Evolutionary conservation across 352 stramenopile species (phyloP).

Genomic region (Globisporangium perplexum): DNA sequence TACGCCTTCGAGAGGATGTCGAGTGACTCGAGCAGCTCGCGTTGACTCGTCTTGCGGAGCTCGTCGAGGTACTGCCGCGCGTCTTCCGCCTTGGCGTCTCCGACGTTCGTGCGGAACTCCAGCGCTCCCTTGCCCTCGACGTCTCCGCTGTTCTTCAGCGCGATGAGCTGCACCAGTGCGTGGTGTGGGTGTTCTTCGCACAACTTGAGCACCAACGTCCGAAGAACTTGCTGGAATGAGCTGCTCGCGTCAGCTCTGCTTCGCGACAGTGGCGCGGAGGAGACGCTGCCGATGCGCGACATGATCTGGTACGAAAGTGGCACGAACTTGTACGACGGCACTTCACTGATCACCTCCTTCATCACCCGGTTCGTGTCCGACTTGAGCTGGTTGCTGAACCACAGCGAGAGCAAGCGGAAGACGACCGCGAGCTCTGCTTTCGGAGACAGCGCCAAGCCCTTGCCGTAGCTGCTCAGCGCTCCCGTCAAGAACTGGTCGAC

Average conservation of each 20-base stretch:
- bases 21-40: conserved; percentile 66
- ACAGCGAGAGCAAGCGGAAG: conserved; percentile 92
- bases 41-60: conserved; percentile 41
- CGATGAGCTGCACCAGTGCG: conserved; percentile 93
- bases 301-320: conserved; percentile 98
- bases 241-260: conserved; percentile 2
- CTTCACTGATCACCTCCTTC: conserved; percentile 64
- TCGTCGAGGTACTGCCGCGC: conserved; percentile 59
- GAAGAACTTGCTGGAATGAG: conserved; percentile 85
- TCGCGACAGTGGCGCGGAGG: conserved; percentile 7
- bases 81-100: conserved; percentile 65
- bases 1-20: conserved; percentile 72
- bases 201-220: conserved; percentile 88
- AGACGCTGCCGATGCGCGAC: conserved; percentile 83
- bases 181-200: conserved; percentile 96
- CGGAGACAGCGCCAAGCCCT: conserved; percentile 42
- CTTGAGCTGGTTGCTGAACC: conserved; percentile 89
- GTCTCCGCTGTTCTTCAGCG: conserved; percentile 91
- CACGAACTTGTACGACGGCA: conserved; percentile 96
- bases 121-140: conserved; percentile 77
- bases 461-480: conserved; percentile 86
- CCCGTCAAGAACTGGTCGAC: conserved; percentile 85
- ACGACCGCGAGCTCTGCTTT: conserved; percentile 85
- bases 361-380: conserved; percentile 81
- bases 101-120: conserved; percentile 77